Evolutionary conservation across 2,329 filamentous ascomycete genomes (phyloP).

Genomic region (Diaporthe helianthi): DNA sequence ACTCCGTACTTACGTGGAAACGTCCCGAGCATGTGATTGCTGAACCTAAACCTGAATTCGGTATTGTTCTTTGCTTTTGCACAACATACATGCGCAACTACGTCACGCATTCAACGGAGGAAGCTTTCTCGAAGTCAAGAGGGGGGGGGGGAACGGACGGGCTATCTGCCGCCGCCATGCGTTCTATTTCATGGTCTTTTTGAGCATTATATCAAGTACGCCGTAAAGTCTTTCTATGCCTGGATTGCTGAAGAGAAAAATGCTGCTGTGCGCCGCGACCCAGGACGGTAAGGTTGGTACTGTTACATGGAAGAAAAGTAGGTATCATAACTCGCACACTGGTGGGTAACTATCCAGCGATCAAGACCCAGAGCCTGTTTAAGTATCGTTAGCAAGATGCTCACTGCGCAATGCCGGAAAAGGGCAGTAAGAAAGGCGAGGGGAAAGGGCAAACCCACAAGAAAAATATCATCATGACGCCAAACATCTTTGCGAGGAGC

Average conservation of each 20-base stretch:
- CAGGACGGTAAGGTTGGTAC: constrained; percentile 26
- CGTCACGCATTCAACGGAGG: background rate
- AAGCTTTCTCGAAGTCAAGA: background rate
- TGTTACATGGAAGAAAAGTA: constrained; percentile 30
- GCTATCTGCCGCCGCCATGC: constrained; percentile 31
- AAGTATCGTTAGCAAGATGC: constrained; percentile 32
- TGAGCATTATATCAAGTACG: constrained; percentile 35
- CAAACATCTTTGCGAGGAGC: constrained; percentile 82
- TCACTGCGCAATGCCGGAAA: background rate
- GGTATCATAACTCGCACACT: constrained; percentile 29
- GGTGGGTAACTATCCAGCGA: constrained; percentile 55
- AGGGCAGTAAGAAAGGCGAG: background rate
- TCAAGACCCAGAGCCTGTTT: constrained; percentile 69
- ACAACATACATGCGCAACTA: background rate
- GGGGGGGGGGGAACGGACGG: background rate
- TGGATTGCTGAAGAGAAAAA: constrained; percentile 6
- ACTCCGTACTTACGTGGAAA: background rate
- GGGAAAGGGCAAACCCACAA: constrained; percentile 54
- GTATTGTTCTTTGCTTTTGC: background rate
- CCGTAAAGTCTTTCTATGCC: constrained; percentile 35
- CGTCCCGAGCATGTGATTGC: constrained; percentile 2
- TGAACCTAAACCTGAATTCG: background rate
- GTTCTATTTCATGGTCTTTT: constrained; percentile 35
- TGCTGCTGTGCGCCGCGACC: constrained; percentile 20
- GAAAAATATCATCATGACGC: constrained; percentile 95